Percentiles rank a stretch among this genome's conserved stretches.
Evolutionary conservation across 2,329 filamentous ascomycete genomes (phyloP).

Genomic region (Endothia cerciana): DNA sequence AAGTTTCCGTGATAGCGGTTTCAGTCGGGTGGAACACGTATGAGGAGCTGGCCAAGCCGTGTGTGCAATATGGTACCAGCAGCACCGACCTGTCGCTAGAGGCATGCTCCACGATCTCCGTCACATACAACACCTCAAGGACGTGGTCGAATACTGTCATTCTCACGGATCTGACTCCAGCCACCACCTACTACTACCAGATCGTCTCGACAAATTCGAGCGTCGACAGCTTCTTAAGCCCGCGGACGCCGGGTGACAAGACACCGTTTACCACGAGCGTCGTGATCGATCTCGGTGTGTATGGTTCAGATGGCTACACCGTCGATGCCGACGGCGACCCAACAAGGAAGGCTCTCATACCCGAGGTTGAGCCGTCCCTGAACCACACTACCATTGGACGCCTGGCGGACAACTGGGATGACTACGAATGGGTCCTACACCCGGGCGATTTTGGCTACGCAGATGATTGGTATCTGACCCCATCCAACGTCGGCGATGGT

Average conservation of each 20-base stretch:
- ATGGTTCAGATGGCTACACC: constrained; percentile 57
- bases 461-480: constrained; percentile 57
- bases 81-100: constrained; percentile 3
- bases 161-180: constrained; percentile 45
- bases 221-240: constrained; percentile 57
- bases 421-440: constrained; percentile 60
- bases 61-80: constrained; percentile 28
- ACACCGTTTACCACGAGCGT: constrained; percentile 57
- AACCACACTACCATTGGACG: constrained; percentile 63
- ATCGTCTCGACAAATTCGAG: constrained; percentile 60
- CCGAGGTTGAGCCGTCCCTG: constrained; percentile 52
- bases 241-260: constrained; percentile 56
- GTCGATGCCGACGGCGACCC: constrained; percentile 42
- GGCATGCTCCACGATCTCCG: constrained; percentile 24
- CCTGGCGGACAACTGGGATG: constrained; percentile 54
- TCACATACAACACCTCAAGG: constrained; percentile 28
- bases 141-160: constrained; percentile 29
- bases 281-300: constrained; percentile 59
- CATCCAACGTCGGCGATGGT: constrained; percentile 51
- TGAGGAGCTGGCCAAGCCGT: constrained; percentile 20
- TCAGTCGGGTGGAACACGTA: constrained; percentile 30
- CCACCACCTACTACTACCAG: constrained; percentile 64
- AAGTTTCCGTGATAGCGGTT: constrained; percentile 46
- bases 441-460: constrained; percentile 62
- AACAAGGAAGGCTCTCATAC: constrained; percentile 53